Percentiles rank a stretch among this genome's conserved stretches.
phyloP scores from a whole-genome alignment of 2,329 filamentous ascomycete species.

The Nemania sp. region DNA sequence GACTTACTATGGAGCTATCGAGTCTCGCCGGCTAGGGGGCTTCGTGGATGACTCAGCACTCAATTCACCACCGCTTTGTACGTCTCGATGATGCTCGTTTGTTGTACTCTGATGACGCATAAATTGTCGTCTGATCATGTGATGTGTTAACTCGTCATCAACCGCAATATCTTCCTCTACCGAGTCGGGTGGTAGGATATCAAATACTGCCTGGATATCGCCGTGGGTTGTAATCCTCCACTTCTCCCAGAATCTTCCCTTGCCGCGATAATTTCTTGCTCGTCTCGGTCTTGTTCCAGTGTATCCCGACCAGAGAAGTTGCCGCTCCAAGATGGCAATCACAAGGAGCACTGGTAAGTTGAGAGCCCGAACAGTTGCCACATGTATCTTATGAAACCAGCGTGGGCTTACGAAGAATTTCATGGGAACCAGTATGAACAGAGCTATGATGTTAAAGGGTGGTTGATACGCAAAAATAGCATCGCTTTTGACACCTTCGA shows the following conservation, averaged over 20 bases:
- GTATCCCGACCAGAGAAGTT: slow-evolving; percentile 61
- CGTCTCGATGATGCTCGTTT: slow-evolving; percentile 19
- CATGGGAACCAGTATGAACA: slow-evolving; percentile 73
- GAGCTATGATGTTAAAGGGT: slow-evolving; percentile 80
- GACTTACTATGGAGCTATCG: slow-evolving; percentile 51
- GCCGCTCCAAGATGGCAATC: slow-evolving; percentile 72
- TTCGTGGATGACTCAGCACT: slow-evolving; percentile 30
- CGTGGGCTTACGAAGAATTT: slow-evolving; percentile 77
- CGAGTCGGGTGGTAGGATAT: slow-evolving; percentile 67
- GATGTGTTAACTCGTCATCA: slow-evolving; percentile 61
- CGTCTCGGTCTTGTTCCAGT: slow-evolving; percentile 27
- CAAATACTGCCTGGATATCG: slow-evolving; percentile 73
- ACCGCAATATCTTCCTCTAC: slow-evolving; percentile 60
- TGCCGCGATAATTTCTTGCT: slow-evolving; percentile 33
- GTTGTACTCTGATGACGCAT: slow-evolving; percentile 49
- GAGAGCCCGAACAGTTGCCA: slow-evolving; percentile 71
- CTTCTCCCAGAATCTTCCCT: slow-evolving; percentile 65
- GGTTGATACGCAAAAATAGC: slow-evolving; percentile 82
- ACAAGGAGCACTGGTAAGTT: slow-evolving; percentile 75
- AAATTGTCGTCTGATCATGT: slow-evolving; percentile 62
- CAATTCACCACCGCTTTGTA: slow-evolving; percentile 9
- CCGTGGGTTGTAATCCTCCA: slow-evolving; percentile 71
- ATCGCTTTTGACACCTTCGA: slow-evolving; percentile 84
- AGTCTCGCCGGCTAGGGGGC: slow-evolving; percentile 54
- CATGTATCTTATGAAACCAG: slow-evolving; percentile 91